Evolutionary conservation across 2,329 filamentous ascomycete species (phyloP).

Genomic region (Verticillium tricorpus): DNA sequence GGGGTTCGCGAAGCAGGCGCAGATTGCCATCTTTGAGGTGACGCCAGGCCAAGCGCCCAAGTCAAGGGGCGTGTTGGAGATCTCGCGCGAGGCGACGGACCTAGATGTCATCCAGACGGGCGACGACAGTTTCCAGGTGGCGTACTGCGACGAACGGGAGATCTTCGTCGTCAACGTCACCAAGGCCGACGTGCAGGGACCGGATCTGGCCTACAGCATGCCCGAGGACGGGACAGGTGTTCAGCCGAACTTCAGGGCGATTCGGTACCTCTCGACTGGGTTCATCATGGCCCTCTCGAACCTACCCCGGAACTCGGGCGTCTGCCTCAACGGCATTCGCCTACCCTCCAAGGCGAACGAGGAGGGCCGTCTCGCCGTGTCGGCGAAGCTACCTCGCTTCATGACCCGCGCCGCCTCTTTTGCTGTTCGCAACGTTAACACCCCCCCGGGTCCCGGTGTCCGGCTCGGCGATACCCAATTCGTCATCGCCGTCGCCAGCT

Average conservation of each 20-base stretch:
- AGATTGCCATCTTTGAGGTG: conserved; percentile 77
- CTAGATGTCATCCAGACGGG: conserved; percentile 63
- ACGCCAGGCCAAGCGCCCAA: conserved; percentile 47
- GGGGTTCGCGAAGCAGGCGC: conserved; percentile 67
- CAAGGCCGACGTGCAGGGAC: conserved; percentile 38
- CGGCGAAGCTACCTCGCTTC: conserved; percentile 56
- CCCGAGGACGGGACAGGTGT: conserved; percentile 38
- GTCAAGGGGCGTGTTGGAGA: conserved; percentile 43
- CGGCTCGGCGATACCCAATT: conserved; percentile 66
- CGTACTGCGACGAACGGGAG: conserved; percentile 74
- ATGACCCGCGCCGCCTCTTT: conserved; percentile 74
- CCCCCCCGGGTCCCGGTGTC: conserved; percentile 42
- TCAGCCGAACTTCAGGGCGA: conserved; percentile 49
- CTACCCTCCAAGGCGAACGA: conserved; percentile 33
- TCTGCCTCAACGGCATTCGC: conserved; percentile 52
- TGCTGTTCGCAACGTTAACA: conserved; percentile 67
- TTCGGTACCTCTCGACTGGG: conserved; percentile 54
- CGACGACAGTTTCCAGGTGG: conserved; percentile 62
- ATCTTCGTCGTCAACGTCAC: conserved; percentile 60
- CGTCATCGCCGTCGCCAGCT: conserved; percentile 70
- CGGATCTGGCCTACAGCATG: conserved; percentile 52
- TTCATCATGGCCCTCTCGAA: conserved; percentile 57
- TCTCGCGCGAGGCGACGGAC: conserved; percentile 59
- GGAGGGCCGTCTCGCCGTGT: conserved; percentile 45
- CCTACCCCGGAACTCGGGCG: conserved; percentile 53